Evolutionary conservation across 2,329 filamentous ascomycete species (phyloP).

Genomic region (Pestalotiopsis sp.): DNA sequence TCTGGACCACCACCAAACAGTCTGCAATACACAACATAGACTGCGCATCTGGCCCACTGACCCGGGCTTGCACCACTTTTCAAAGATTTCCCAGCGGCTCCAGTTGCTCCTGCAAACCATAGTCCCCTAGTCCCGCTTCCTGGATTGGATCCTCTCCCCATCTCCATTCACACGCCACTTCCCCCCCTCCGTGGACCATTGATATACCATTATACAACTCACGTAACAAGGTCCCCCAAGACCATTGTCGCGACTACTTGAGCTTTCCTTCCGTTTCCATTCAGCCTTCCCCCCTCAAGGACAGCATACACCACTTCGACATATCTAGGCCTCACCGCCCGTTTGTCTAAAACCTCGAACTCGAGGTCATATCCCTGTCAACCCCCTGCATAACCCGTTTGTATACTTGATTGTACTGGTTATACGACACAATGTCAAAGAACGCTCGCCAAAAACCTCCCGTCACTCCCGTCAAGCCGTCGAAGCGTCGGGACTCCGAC

Average conservation of each 20-base stretch:
- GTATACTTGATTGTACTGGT: slow-evolving; percentile 24
- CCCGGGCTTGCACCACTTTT: slow-evolving; percentile 17
- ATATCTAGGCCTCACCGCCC: slow-evolving; percentile 34
- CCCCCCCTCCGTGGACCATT: neutral
- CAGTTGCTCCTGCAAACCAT: slow-evolving; percentile 15
- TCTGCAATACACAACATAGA: slow-evolving; percentile 35
- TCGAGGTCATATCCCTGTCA: slow-evolving; percentile 22
- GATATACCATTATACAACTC: neutral
- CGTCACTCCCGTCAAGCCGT: slow-evolving; percentile 44
- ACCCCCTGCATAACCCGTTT: slow-evolving; percentile 28
- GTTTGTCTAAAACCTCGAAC: slow-evolving; percentile 33
- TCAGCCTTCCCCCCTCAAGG: neutral
- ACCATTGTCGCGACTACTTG: neutral
- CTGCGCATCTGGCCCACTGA: slow-evolving; percentile 25
- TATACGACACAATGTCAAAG: slow-evolving; percentile 48
- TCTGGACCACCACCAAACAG: slow-evolving; percentile 26
- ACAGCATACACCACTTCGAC: neutral
- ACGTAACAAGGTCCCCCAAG: neutral
- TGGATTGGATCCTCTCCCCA: neutral
- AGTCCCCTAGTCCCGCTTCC: neutral
- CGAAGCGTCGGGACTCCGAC: slow-evolving; percentile 53
- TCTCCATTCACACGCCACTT: neutral
- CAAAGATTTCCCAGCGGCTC: slow-evolving; percentile 13
- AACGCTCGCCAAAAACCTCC: slow-evolving; percentile 54
- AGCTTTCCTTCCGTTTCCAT: neutral